Base-by-base conservation (phyloP, 768 basidiomycete species). In the Trametes villosa region DNA sequence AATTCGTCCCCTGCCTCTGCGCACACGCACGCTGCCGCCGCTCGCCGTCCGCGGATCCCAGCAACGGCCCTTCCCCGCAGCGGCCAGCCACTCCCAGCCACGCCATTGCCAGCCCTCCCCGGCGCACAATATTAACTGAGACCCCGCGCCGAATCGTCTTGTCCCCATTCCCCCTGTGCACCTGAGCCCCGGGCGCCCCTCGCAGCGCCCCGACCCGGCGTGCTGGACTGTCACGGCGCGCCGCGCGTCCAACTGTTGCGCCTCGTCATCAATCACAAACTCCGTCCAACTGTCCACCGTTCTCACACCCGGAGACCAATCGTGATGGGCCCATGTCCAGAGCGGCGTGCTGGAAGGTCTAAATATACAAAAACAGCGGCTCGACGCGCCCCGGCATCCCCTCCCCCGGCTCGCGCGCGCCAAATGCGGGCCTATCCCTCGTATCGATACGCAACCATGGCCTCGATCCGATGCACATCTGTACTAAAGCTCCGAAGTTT, bases 401-500 rank as follows among this genome's bases (percentile, higher is more conserved):
- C 60, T 50, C 33, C 38, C n/a, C 30, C 45, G 55, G 40, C 22
- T 38, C 40, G 2, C 44, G 45, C 40, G 40, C 53, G 46, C 31
- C 45, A 42, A 42, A 36, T 30, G 27, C 55, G 54, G 54, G 56
- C 50, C 56, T 79, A 92, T 65, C 90, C 91, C 60, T 94, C 94
- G 64, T 94, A 95, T 36, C 95, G 85, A 79, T 98, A 98, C 5
- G 96, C 95, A 47, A 98, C 96, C 92, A 98, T 93, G 6, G 96
- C 94, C 73, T 98, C 92, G 71, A 99, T 92, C 57, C 93, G 86
- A 72, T 99, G 97, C n/a, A 96, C 86, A 74, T 98, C 96, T 4
- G 97, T 99, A 74, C 92, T 96, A 77, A 98, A 99, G 71, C 86
- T 95, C 67, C 96, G 81, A 78, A 99, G 83, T 75, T 97, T 94